phyloP scores from a whole-genome alignment of 2,329 filamentous ascomycete species.

The Cladobotryum protrusum region DNA sequence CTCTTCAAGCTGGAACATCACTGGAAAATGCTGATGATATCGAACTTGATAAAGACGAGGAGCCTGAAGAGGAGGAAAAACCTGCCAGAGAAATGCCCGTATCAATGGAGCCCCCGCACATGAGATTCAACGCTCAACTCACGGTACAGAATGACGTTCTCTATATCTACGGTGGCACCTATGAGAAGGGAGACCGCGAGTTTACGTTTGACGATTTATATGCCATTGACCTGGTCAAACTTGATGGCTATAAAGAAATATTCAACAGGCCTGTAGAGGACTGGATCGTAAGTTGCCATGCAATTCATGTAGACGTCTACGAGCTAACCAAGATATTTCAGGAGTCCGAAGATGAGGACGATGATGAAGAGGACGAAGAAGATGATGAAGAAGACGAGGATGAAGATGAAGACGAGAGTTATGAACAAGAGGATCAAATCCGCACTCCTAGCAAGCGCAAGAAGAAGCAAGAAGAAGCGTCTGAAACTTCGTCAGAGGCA shows the following conservation, averaged over 20 bases:
- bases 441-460: slow-evolving; percentile 51
- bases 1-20: slow-evolving; percentile 69
- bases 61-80: slow-evolving; percentile 49
- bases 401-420: slow-evolving; percentile 46
- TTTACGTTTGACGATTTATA: slow-evolving; percentile 96
- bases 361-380: slow-evolving; percentile 53
- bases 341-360: slow-evolving; percentile 54
- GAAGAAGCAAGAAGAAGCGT: slow-evolving; percentile 45
- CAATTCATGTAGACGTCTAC: background rate
- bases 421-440: slow-evolving; percentile 42
- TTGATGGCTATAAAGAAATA: slow-evolving; percentile 89
- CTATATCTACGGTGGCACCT: slow-evolving; percentile 93
- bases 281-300: slow-evolving; percentile 57
- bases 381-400: slow-evolving; percentile 54
- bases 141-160: slow-evolving; percentile 87
- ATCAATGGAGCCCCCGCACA: slow-evolving; percentile 78
- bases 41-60: slow-evolving; percentile 44
- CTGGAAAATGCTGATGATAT: slow-evolving; percentile 48
- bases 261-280: slow-evolving; percentile 79
- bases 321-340: slow-evolving; percentile 25
- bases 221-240: slow-evolving; percentile 85
- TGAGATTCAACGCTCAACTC: slow-evolving; percentile 84
- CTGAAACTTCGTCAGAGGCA: slow-evolving; percentile 31
- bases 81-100: slow-evolving; percentile 58
- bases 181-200: slow-evolving; percentile 89